Evolutionary conservation across 768 basidiomycete species (phyloP).

Genomic region (Termitomyces sp.): DNA sequence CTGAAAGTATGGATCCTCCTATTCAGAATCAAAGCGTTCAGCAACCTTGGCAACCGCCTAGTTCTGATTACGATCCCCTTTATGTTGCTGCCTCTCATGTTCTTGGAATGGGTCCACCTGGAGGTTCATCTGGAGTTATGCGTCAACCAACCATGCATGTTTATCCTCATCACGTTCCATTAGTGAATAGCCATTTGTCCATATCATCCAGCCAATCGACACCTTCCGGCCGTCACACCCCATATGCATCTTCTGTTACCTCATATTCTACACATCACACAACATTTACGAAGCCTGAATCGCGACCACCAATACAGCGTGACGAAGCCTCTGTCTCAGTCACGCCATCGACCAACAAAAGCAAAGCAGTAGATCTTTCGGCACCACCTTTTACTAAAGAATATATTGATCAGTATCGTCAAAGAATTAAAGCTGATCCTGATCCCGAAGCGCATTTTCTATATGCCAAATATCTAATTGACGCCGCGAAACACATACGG

Average conservation of each 20-base stretch:
- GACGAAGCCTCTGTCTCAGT: conserved; percentile 54
- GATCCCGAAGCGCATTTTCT: conserved; percentile 97
- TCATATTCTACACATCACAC: conserved; percentile 18
- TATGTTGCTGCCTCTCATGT: conserved; percentile 78
- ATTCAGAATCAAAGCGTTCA: conserved; percentile 15
- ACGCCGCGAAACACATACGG: conserved; percentile 92
- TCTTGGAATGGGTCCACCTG: conserved; percentile 67
- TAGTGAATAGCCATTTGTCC: conserved; percentile 17
- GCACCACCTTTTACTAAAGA: conserved; percentile 90
- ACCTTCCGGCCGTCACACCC: conserved; percentile 12
- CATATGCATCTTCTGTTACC: conserved; percentile 16
- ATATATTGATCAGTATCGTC: conserved; percentile 96
- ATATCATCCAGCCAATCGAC: conserved; percentile 26
- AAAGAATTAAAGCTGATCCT: conserved; percentile 94
- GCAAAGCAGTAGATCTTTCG: conserved; percentile 76
- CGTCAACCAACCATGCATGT: conserved; percentile 17
- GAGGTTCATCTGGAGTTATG: conserved; percentile 16
- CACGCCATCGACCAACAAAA: conserved; percentile 53
- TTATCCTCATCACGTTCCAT: conserved; percentile 15
- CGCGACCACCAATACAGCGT: conserved; percentile 51
- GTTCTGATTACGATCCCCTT: conserved; percentile 48
- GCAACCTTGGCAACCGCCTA: conserved; percentile 22
- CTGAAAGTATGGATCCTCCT: conserved; percentile 23
- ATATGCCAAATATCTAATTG: conserved; percentile 98
- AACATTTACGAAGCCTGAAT: conserved; percentile 42